phyloP scores from a whole-genome alignment of 768 basidiomycete species.

The Leccinum subtestaceum region DNA sequence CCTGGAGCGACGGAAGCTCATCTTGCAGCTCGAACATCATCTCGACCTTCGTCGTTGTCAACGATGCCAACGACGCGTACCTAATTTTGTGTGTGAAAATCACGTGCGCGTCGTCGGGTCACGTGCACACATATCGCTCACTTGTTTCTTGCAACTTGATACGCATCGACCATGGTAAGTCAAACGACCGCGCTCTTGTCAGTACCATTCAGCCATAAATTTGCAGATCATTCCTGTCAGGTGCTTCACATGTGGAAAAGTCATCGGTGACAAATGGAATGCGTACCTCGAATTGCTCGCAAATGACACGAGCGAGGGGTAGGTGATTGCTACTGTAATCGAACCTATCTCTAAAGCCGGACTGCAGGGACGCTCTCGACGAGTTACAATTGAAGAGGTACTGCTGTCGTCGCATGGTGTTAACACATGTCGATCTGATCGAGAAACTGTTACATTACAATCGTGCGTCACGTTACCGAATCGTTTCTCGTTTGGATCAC shows the following conservation, averaged over 20 bases:
- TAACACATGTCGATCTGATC: slow-evolving; percentile 96
- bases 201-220: neutral
- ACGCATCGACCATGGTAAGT: slow-evolving; percentile 25
- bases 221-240: slow-evolving; percentile 91
- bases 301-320: slow-evolving; percentile 88
- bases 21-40: slow-evolving; percentile 78
- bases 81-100: slow-evolving; percentile 3
- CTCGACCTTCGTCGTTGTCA: slow-evolving; percentile 4
- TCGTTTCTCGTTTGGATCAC: neutral
- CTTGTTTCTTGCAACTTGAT: neutral
- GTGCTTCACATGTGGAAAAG: slow-evolving; percentile 96
- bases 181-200: too few relatives aligned
- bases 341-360: neutral
- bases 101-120: slow-evolving; percentile 28
- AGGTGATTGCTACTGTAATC: slow-evolving; percentile 26
- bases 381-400: slow-evolving; percentile 88
- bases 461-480: slow-evolving; percentile 52
- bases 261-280: slow-evolving; percentile 95
- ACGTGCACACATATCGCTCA: slow-evolving; percentile 6
- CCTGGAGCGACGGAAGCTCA: slow-evolving; percentile 64
- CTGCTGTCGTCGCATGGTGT: slow-evolving; percentile 95
- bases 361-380: slow-evolving; percentile 78
- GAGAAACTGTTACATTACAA: slow-evolving; percentile 97
- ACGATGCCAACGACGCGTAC: slow-evolving; percentile 10
- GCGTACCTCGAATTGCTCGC: slow-evolving; percentile 80